Evolutionary conservation across 352 stramenopile species (phyloP), one percentile per base, ranked within the genome.

Genomic region (Pythium apleroticum): DNA sequence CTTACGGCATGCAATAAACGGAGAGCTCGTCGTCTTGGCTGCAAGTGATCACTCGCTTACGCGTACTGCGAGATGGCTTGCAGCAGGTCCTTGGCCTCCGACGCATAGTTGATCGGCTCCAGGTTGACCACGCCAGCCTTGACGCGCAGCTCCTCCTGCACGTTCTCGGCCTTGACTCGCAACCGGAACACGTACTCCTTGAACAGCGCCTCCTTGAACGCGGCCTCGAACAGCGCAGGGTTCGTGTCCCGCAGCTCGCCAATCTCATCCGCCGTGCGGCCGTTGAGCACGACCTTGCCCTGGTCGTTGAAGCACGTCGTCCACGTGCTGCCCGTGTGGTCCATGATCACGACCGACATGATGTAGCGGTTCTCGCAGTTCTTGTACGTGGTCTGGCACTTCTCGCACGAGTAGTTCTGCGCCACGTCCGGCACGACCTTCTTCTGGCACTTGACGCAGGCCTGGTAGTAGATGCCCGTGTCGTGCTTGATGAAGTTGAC

Each of bases 401-500:
- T 98, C 68, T 99, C 97, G 68, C 97, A 99, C 57, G 89, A 89
- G 78, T 91, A 99, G 56, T 95, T 97, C 63, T 96, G 88, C 65
- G 97, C 96, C 48, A 97, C 96, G 50, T 95, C 96, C 58, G 96
- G 88, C 56, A 94, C 79, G 35, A 97, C 87, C 73, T 96, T 97
- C 75, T 97, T 97, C 76, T 96, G 86, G 70, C 89, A 95, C 71
- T 95, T 95, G 27, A 81, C 80, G 41, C 86, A 95, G 17, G 89
- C 87, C 67, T 96, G 85, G 74, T 96, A 96, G 70, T 85, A 96
- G 45, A 96, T 75, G 8, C 80, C 79, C 46, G 84, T 75, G 74
- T 98, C 95, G 68, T 98, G 96, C 80, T 98, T 99, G 73, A 99
- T 97, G 68, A 98, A 99, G 65, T 90, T 98, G 57, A 99, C 87